Evolutionary conservation across 2,329 filamentous ascomycete species (phyloP), one percentile per base, ranked within the genome.

Genomic region (Colletotrichum filicis): DNA sequence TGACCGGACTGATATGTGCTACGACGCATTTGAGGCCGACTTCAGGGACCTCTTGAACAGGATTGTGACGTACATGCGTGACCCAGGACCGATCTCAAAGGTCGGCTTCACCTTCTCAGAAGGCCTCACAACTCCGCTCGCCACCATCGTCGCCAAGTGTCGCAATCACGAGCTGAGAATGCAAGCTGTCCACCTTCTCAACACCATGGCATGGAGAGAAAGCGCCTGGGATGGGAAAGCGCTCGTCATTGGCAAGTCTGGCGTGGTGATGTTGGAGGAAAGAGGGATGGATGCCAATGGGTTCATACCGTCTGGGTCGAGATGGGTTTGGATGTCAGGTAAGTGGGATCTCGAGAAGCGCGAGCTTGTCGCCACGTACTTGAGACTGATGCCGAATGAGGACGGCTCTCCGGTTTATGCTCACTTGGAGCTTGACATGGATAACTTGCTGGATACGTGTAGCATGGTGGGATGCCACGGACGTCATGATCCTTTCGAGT

Each of bases 191-290:
- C 60, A 70, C 8, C 16, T 74, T 16, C 62, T 73, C 24, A 63
- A 67, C 1, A 60, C 52, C 6, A 37, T 77, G 35, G 70, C 76
- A 37, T 76, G 76, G 75, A 35, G 71, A 26, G 71, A 73, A 22
- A 56, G 61, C 30, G 68, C 73, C 19, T 70, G 70, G 67, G 76
- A 74, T n/a, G 74, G 68, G 14, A 62, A 71, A 19, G 71, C 67
- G 19, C 24, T 74, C 67, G 59, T 74, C 3, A 59, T 66, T 14
- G 74, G 68, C 22, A 74, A 74, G 62, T 55, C 74, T 4, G 76
- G 75, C 2, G 71, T 56, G 9, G 69, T 76, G 26, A 53, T 75
- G 58, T 63, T 77, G 32, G 76, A 77, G 49, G 76, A 77, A 66
- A 49, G 53, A 30, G 74, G 71, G 9, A 70, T 74, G 62, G 66